These are phyloP conservation scores for Fusarium zealandicum DNA, from an alignment of 2,329 filamentous ascomycete genomes.

Conservation along the genomic window DNA sequence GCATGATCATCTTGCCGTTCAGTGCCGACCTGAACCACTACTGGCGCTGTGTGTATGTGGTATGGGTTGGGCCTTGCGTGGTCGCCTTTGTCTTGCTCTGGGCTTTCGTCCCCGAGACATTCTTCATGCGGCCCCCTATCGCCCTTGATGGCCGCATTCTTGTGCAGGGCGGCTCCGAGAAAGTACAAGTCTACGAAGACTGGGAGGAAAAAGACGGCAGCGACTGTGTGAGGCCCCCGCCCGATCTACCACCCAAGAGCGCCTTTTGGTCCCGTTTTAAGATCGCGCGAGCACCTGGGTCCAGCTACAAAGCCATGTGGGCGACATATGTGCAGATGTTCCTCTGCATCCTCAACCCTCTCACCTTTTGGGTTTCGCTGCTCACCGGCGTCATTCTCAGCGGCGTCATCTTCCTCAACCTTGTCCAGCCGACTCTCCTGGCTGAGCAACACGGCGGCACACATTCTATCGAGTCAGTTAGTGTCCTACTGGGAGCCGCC, in stretches of 20 bases:
- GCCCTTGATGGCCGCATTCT: slow-evolving; percentile 19
- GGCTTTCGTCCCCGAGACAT: slow-evolving; percentile 23
- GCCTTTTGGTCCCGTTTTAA: slow-evolving; percentile 6
- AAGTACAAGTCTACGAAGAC: slow-evolving; percentile 12
- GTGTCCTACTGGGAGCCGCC: neutral
- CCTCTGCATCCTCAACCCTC: slow-evolving; percentile 28
- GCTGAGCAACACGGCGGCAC: rapidly evolving
- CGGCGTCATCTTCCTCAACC: slow-evolving; percentile 16
- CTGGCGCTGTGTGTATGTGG: slow-evolving; percentile 20
- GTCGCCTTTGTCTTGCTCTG: slow-evolving; percentile 2
- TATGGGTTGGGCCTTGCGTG: slow-evolving; percentile 7
- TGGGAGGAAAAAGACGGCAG: slow-evolving; percentile 15
- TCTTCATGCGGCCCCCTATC: slow-evolving; percentile 27
- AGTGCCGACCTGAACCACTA: neutral
- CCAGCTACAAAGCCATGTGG: slow-evolving; percentile 5
- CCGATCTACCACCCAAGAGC: neutral
- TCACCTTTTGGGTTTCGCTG: slow-evolving; percentile 32
- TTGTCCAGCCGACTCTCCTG: slow-evolving; percentile 11
- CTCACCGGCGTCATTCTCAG: slow-evolving; percentile 24
- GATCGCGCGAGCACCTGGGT: slow-evolving; percentile 11
- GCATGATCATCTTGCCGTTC: slow-evolving; percentile 2
- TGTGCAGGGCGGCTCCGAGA: slow-evolving; percentile 16
- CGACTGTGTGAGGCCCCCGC: slow-evolving; percentile 6
- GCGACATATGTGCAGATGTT: slow-evolving; percentile 32
- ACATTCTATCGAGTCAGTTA: neutral